Base-by-base conservation (phyloP, 2,329 filamentous ascomycete genomes). In the Botrytis medusae region DNA sequence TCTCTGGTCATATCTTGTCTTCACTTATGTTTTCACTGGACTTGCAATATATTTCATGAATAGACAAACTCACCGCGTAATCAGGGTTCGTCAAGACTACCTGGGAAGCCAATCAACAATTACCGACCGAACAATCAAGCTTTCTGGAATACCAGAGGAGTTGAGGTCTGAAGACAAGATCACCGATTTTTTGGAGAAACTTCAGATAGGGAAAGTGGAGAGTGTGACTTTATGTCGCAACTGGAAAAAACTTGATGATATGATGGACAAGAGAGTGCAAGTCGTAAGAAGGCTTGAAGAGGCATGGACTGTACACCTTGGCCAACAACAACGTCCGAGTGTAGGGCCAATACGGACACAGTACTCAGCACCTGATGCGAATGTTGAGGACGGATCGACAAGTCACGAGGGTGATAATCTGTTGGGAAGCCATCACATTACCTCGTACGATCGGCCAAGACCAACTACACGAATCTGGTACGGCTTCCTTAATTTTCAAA, bases 41-140 rank as follows among this genome's bases (percentile, higher is more conserved):
- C 83, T 98, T 60, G 92, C 93, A 0, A 85, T 98, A 20, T 97
- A 95, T 81, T 88, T 95, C 77, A 90, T 98, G 78, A 90, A 95
- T 74, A 87, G 88, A 60, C 92, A 97, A 83, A 98, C 96, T 0
- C 89, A 92, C 77, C 92, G 90, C 74, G 92, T 99, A 70, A 97
- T 98, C 76, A 89, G 91, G 73, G 88, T 95, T 44, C 87, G 96
- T 37, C 96, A 99, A 82, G 90, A 94, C 74, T 99, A 98, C 80
- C 87, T 99, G 16, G 96, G 96, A 20, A 94, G 91, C 34, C 95
- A 98, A 82, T 95, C 93, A 0, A 98, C 95, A n/a, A 89, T 98
- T 69, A 98, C 96, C 1, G 96, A 99, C 82, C 90, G 95, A 46
- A 99, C 96, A 0, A 95, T 99, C 79, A 91, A 94, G 37, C 84